Percentiles rank a stretch among this genome's conserved stretches.
Conservation (phyloP, 352 stramenopile genomes). For the Phytophthora sp. region DNA sequence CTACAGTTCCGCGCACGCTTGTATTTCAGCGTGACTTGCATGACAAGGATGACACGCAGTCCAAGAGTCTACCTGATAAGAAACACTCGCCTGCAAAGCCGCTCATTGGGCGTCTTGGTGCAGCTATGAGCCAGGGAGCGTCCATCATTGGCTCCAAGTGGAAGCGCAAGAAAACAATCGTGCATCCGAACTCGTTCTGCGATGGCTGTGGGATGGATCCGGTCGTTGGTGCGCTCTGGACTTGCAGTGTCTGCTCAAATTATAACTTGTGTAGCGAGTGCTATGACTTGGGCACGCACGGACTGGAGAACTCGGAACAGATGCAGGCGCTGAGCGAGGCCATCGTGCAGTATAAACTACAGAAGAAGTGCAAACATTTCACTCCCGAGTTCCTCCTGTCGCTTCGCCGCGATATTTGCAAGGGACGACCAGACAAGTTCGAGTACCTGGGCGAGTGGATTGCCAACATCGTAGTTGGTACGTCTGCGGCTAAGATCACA, state of each 20-base stretch:
- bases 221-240: conserved; percentile 70
- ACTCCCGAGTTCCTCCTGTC: conserved; percentile 77
- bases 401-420: conserved; percentile 81
- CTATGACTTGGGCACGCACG: conserved; percentile 75
- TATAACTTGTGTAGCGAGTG: conserved; percentile 76
- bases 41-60: conserved; percentile 43
- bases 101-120: conserved; percentile 61
- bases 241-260: conserved; percentile 73
- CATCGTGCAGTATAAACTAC: conserved; percentile 72
- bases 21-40: conserved; percentile 57
- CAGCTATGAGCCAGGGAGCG: conserved; percentile 64
- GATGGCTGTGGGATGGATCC: conserved; percentile 77
- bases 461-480: conserved; percentile 77
- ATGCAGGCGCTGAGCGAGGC: conserved; percentile 75
- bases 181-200: conserved; percentile 72
- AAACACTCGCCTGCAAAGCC: conserved; percentile 44
- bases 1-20: conserved; percentile 55
- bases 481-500: conserved; percentile 70
- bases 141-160: conserved; percentile 68
- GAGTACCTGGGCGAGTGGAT: conserved; percentile 86
- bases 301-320: conserved; percentile 74
- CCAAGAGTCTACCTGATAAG: conserved; percentile 48
- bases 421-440: conserved; percentile 80
- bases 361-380: conserved; percentile 81
- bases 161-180: conserved; percentile 71